A percentile compares a stretch with the other conserved stretches of the same genome.
These are phyloP conservation scores for Erodium moschatum DNA, from an alignment of 441 rosid genomes.

Conservation along the genomic window DNA sequence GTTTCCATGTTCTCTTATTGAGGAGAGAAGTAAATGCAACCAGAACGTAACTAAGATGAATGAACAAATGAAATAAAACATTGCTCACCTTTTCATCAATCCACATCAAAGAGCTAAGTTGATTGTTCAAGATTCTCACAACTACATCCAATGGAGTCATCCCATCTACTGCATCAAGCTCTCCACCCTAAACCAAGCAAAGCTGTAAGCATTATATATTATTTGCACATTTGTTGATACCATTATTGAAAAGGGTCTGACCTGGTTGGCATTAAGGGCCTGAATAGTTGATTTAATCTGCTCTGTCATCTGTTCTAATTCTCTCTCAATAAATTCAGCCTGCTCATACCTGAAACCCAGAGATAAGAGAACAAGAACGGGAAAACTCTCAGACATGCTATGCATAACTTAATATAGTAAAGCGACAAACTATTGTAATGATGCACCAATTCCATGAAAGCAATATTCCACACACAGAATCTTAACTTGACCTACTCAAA, in stretches of 20 bases:
- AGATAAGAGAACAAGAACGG: slow-evolving; percentile 2
- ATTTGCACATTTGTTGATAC: not conserved
- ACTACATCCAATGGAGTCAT: slow-evolving; percentile 87
- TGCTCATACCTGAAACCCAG: slow-evolving; percentile 70
- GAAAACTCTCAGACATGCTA: not conserved
- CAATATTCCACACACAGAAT: too few relatives aligned
- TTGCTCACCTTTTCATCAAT: slow-evolving; percentile 87
- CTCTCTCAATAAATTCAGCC: slow-evolving; percentile 78
- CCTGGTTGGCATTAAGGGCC: slow-evolving; percentile 73
- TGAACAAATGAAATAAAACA: not conserved
- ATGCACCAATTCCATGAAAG: too few relatives aligned
- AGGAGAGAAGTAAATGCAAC: too few relatives aligned
- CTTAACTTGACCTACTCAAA: too few relatives aligned
- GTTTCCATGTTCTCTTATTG: too few relatives aligned
- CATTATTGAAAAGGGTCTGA: slow-evolving; percentile 16
- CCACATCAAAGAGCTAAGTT: slow-evolving; percentile 92
- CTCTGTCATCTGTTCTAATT: slow-evolving; percentile 84
- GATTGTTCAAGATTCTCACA: slow-evolving; percentile 84
- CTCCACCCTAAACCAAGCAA: slow-evolving; percentile 59
- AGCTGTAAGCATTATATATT: slow-evolving; percentile 14
- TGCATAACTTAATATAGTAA: not conserved
- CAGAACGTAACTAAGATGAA: too few relatives aligned
- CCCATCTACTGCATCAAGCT: slow-evolving; percentile 60
- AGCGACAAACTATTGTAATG: not conserved
- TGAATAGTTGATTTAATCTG: slow-evolving; percentile 76